Percentiles rank a stretch among this genome's conserved stretches.
phyloP scores from a whole-genome alignment of 768 basidiomycete genomes.

The Collybia mongolica region DNA sequence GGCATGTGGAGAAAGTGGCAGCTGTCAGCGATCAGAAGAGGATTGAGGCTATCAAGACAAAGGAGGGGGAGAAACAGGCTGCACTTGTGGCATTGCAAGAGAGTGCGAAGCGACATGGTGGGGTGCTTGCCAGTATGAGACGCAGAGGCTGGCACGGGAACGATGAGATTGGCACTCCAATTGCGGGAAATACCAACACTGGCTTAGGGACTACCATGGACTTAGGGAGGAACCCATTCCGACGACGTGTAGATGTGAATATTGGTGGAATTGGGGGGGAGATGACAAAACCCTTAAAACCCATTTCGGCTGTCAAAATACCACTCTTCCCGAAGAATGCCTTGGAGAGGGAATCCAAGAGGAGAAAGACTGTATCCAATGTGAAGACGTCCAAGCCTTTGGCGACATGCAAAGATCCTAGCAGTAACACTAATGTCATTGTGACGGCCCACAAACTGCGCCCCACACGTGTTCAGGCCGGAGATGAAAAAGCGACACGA shows the following conservation, averaged over 20 bases:
- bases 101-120: neutral
- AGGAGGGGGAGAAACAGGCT: neutral
- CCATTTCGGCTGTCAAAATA: conserved; percentile 25
- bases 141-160: too few relatives aligned
- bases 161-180: too few relatives aligned
- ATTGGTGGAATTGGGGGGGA: neutral
- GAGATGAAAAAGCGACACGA: too few relatives aligned
- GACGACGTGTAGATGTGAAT: conserved; percentile 1
- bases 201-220: neutral
- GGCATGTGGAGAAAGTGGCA: too few relatives aligned
- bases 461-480: too few relatives aligned
- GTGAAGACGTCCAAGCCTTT: too few relatives aligned
- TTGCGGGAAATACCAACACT: neutral
- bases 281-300: conserved; percentile 17
- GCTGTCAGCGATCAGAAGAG: conserved; percentile 1
- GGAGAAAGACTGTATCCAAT: too few relatives aligned
- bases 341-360: too few relatives aligned
- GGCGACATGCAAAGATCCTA: too few relatives aligned
- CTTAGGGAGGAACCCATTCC: conserved; percentile 15
- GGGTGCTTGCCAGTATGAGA: too few relatives aligned
- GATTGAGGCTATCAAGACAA: neutral
- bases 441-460: too few relatives aligned
- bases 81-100: neutral
- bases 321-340: conserved; percentile 15
- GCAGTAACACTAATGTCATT: too few relatives aligned